Conservation (phyloP, 2,329 filamentous ascomycete species). For the Talaromyces piceae region DNA sequence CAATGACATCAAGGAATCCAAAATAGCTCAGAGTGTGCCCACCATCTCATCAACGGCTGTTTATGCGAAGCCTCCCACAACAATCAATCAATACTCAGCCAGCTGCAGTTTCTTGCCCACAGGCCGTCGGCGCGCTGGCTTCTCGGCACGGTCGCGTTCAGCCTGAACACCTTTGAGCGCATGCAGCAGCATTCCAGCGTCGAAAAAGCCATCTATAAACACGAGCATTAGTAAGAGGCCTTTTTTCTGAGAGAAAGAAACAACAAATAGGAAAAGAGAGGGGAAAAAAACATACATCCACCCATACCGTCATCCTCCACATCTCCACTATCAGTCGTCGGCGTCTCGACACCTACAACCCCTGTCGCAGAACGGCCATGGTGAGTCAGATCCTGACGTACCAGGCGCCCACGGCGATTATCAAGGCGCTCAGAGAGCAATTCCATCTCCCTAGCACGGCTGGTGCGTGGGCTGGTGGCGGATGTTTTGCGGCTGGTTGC, state of each 20-base stretch:
- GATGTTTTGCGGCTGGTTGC: conserved; percentile 53
- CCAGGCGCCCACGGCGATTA: conserved; percentile 63
- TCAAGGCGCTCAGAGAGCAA: conserved; percentile 35
- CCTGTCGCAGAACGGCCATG: conserved; percentile 21
- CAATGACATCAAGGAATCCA: too few species aligned
- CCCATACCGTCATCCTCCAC: conserved; percentile 82
- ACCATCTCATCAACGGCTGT: too few species aligned
- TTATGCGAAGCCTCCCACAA: too few species aligned
- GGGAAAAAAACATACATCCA: conserved; percentile 64
- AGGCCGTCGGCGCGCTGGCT: conserved; percentile 31
- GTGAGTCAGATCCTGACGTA: conserved; percentile 48
- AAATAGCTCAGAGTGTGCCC: too few species aligned
- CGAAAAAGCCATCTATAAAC: conserved; percentile 88
- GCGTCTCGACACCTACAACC: conserved; percentile 47
- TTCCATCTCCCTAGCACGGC: conserved; percentile 56
- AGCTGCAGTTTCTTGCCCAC: conserved; percentile 44
- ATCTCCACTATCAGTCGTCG: conserved; percentile 61
- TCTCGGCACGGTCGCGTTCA: conserved; percentile 30
- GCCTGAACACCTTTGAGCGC: conserved; percentile 60
- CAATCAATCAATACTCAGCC: conserved; percentile 35
- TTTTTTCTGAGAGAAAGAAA: background rate
- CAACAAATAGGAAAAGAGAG: background rate
- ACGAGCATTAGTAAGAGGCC: background rate
- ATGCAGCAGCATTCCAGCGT: conserved; percentile 88
- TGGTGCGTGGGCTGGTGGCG: conserved; percentile 43